phyloP scores from a whole-genome alignment of 148 eudicot species.

The Vaccinium darrowii region DNA sequence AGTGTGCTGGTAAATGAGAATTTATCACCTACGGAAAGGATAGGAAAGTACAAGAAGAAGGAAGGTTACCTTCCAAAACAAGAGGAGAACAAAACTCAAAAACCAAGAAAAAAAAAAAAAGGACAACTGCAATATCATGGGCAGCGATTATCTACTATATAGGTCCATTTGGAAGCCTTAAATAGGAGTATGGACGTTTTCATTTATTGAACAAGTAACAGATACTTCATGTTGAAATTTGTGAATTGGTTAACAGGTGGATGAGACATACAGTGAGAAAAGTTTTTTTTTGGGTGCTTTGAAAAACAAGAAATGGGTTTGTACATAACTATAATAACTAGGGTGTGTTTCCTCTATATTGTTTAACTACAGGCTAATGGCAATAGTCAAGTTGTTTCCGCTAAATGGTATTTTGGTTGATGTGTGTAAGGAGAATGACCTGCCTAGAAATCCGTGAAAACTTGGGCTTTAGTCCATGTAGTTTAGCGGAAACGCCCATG shows the following conservation, averaged over 20 bases:
- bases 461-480: no score
- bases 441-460: no score
- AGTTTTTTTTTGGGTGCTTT: not conserved
- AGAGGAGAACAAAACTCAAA: not conserved
- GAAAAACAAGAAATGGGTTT: not conserved
- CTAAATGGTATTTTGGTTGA: no score
- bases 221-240: not conserved
- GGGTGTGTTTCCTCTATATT: no score
- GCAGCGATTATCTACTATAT: not conserved
- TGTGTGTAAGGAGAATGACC: no score
- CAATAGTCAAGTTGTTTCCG: no score
- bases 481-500: not conserved
- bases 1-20: slow-evolving; percentile 5
- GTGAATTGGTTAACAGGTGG: not conserved
- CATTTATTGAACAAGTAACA: not conserved
- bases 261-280: not conserved
- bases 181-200: not conserved
- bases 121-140: not conserved
- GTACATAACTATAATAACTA: not conserved
- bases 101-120: not conserved
- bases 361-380: no score
- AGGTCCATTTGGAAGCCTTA: not conserved
- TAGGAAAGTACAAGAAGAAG: not conserved
- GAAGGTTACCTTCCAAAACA: not conserved
- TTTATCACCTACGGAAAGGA: not conserved